Percentiles rank a stretch among this genome's conserved stretches.
These are phyloP conservation scores for Eragrostis curvula DNA, from an alignment of 176 grass and related monocot species.

Conservation along the genomic window DNA sequence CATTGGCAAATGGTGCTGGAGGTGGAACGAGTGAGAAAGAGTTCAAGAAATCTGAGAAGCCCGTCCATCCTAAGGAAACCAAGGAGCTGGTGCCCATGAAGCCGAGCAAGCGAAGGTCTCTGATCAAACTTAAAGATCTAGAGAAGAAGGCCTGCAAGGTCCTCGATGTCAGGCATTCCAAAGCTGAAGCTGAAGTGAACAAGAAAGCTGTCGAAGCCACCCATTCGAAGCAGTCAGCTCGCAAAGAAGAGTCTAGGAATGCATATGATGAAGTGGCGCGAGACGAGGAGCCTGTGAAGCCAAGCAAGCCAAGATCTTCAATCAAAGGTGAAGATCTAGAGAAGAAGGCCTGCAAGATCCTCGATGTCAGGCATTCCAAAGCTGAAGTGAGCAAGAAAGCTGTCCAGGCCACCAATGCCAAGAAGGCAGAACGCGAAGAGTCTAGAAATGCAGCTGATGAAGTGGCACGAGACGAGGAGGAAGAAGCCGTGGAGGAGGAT, in stretches of 20 bases:
- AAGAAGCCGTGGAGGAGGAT: conserved; percentile 40
- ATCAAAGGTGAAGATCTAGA: not conserved
- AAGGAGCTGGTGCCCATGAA: conserved; percentile 9
- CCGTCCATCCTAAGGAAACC: not conserved
- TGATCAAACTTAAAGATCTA: not conserved
- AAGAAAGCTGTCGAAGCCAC: not conserved
- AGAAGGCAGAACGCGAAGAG: not conserved
- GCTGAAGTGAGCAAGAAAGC: not conserved
- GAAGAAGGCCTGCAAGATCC: not conserved
- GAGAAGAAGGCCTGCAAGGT: not conserved
- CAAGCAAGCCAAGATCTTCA: conserved; percentile 3
- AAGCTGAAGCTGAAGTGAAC: conserved; percentile 3
- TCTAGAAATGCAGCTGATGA: not conserved
- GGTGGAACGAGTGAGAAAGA: not conserved
- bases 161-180: not conserved
- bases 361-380: conserved; percentile 10
- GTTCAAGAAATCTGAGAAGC: conserved; percentile 3
- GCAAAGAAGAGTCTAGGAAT: not conserved
- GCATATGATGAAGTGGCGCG: conserved; percentile 5
- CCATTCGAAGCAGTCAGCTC: not conserved
- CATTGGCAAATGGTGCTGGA: not conserved
- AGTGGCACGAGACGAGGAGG: not conserved
- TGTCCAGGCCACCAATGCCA: not conserved
- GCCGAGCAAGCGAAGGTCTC: conserved; percentile 7
- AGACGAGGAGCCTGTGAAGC: conserved; percentile 16